A percentile compares a stretch with the other conserved stretches of the same genome.
These are phyloP conservation scores for Thyridium curvatum DNA, from an alignment of 2,329 filamentous ascomycete species.

Conservation along the genomic window DNA sequence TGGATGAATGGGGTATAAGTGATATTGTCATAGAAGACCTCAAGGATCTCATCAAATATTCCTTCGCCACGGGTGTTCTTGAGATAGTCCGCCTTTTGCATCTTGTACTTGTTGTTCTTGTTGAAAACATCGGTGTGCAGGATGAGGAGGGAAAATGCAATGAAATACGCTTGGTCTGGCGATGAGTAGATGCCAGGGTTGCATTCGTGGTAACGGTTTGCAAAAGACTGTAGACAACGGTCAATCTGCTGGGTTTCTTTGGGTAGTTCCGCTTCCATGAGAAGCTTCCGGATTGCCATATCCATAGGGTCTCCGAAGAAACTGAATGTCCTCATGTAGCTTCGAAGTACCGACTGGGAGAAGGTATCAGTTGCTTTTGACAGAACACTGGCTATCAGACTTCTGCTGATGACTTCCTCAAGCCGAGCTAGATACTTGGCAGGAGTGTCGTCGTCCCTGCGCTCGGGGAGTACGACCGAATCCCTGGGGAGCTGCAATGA, in stretches of 20 bases:
- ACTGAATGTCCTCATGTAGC: slow-evolving; percentile 90
- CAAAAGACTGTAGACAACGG: slow-evolving; percentile 86
- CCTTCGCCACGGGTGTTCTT: slow-evolving; percentile 91
- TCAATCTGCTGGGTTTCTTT: slow-evolving; percentile 99
- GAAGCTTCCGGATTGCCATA: slow-evolving; percentile 90
- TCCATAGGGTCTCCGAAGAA: slow-evolving; percentile 98
- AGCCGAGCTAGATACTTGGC: slow-evolving; percentile 82
- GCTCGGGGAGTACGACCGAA: slow-evolving; percentile 64
- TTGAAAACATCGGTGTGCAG: slow-evolving; percentile 99
- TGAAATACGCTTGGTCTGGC: slow-evolving; percentile 95
- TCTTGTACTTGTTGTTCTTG: slow-evolving; percentile 99
- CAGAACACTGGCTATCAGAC: slow-evolving; percentile 76
- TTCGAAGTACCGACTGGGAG: slow-evolving; percentile 74
- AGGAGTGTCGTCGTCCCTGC: slow-evolving; percentile 81
- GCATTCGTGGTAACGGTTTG: slow-evolving; percentile 95
- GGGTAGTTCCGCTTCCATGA: slow-evolving; percentile 94
- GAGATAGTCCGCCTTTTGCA: slow-evolving; percentile 92
- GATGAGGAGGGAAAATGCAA: slow-evolving; percentile 93
- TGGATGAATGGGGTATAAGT: slow-evolving; percentile 98
- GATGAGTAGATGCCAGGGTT: slow-evolving; percentile 92
- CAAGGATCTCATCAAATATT: slow-evolving; percentile 87
- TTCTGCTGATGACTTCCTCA: slow-evolving; percentile 72
- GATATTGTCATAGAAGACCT: slow-evolving; percentile 98
- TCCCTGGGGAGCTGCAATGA: slow-evolving; percentile 75
- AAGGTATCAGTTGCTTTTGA: slow-evolving; percentile 86